Evolutionary conservation across 371 early-diverging fungal genomes (phyloP), one percentile per base, ranked within the genome.

Genomic region (Mortierella sp.): DNA sequence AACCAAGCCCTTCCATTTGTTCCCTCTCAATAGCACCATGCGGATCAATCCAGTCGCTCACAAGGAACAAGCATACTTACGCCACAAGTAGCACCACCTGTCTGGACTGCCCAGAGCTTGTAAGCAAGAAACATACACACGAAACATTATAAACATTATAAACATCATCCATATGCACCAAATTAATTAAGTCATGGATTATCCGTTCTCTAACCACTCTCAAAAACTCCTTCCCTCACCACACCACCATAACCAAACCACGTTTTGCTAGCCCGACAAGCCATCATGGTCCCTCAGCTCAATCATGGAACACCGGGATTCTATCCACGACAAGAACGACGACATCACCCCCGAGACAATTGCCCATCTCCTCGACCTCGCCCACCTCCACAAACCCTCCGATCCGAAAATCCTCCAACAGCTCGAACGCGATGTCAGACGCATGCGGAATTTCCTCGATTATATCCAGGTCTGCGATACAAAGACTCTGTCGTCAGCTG

Each of bases 201-300:
- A 19, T 29, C 22, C 16, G 16, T 58, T 13, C 50, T 24, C 2
- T 8, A 50, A 22, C 9, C 9, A 29, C 55, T 5, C 14, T 34
- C 7, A 19, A 4, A 7, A 7, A 22, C 16, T 19, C 8, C 4
- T 19, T 19, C 34, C 8, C 9, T 3, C 8, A 34, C n/a, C n/a
- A n/a, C n/a, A n/a, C n/a, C n/a, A n/a, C n/a, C n/a, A n/a, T n/a
- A n/a, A n/a, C n/a, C n/a, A n/a, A n/a, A n/a, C n/a, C n/a, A n/a
- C n/a, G n/a, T n/a, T n/a, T n/a, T n/a, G n/a, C n/a, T 34, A 58
- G 58, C 58, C 58, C 58, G 58, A 58, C 64, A 40, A 64, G 24
- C 83, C 83, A 9, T 78, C 83, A 29, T 82, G 83, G 83, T 82
- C 83, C 8, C 72, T 82, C 22, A 64, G 44, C 52, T 61, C 79